phyloP scores from a whole-genome alignment of 768 basidiomycete species.

The Porphyrellus cyaneotinctus region DNA sequence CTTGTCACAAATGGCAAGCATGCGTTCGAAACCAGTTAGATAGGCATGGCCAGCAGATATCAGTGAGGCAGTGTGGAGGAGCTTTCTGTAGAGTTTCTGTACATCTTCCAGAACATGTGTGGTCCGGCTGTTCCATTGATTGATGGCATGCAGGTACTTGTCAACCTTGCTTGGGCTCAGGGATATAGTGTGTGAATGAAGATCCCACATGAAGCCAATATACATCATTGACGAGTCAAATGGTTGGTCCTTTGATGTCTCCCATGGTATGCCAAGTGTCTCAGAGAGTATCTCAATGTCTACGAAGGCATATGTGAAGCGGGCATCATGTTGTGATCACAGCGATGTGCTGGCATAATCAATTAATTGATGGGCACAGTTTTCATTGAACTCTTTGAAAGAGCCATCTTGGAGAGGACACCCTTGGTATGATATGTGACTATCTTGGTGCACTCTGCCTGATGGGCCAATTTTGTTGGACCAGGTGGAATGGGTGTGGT shows the following conservation, averaged over 20 bases:
- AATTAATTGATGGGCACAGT: not conserved
- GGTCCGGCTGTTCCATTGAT: too few relatives aligned
- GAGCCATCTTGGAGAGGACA: not conserved
- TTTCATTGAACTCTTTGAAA: not conserved
- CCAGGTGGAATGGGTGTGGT: too few relatives aligned
- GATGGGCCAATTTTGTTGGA: too few relatives aligned
- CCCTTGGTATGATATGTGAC: too few relatives aligned
- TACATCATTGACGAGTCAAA: not conserved
- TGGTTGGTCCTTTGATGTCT: not conserved
- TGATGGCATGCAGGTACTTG: not conserved
- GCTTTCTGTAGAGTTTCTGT: not conserved
- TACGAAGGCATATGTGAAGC: not conserved
- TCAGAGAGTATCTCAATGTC: not conserved
- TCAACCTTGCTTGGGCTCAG: not conserved
- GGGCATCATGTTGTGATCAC: not conserved
- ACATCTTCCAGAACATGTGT: too few relatives aligned
- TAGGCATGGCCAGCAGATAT: constrained; percentile 35
- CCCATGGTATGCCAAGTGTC: not conserved
- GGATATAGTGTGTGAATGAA: not conserved
- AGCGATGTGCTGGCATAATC: accelerated
- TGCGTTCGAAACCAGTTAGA: constrained; percentile 39
- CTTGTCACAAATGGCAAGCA: constrained; percentile 28
- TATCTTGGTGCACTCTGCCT: too few relatives aligned
- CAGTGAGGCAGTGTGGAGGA: constrained; percentile 3
- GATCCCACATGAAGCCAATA: not conserved